A percentile compares a stretch with the other conserved stretches of the same genome.
Conservation (phyloP, 371 early-diverging fungal species). For the Mucor mucedo region DNA sequence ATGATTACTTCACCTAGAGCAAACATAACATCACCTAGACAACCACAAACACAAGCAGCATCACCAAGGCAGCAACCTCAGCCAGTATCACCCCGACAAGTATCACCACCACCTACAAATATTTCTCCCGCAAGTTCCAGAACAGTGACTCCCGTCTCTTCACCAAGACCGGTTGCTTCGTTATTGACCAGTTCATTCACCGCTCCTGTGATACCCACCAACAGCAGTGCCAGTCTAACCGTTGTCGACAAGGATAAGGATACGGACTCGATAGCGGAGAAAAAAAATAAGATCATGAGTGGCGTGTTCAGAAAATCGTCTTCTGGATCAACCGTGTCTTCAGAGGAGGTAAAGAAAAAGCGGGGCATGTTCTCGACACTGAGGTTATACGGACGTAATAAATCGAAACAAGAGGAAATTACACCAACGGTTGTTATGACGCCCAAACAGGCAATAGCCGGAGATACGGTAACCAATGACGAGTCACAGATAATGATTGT, state of each 20-base stretch:
- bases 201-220: background rate
- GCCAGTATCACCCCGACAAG: background rate
- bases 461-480: background rate
- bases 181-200: no score
- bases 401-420: background rate
- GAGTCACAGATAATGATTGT: background rate
- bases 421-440: constrained; percentile 9
- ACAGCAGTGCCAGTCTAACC: background rate
- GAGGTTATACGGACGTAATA: constrained; percentile 11
- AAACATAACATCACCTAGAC: background rate
- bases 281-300: constrained; percentile 9
- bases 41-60: background rate
- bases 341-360: constrained; percentile 14
- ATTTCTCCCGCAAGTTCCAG: no score
- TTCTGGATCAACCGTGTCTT: background rate
- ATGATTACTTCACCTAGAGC: background rate
- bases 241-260: background rate
- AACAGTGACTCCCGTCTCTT: no score
- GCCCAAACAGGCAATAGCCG: background rate
- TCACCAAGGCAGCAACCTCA: background rate
- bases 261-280: background rate
- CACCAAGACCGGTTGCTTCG: background rate
- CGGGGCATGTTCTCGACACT: constrained; percentile 17
- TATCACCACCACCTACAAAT: background rate
- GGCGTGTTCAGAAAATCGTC: constrained; percentile 21